A percentile compares a stretch with the other conserved stretches of the same genome.
phyloP scores from a whole-genome alignment of 2,329 filamentous ascomycete genomes.

The Hypoxylon sp. region DNA sequence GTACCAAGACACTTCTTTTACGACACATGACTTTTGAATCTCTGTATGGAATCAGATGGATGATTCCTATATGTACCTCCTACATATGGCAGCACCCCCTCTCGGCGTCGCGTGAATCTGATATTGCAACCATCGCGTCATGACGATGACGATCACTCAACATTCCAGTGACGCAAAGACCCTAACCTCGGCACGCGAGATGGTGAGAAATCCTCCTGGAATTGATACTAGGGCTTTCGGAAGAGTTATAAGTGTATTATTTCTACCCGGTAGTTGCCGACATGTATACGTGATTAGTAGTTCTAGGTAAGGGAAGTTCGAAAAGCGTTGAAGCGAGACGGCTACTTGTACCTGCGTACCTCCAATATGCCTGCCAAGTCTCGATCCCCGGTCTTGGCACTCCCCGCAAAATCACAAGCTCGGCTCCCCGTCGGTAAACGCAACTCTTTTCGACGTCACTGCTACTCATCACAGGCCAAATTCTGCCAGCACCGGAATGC shows the following conservation, averaged over 20 bases:
- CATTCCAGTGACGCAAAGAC: neutral
- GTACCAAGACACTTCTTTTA: slow-evolving; percentile 3
- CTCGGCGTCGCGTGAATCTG: neutral
- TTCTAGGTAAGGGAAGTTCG: too few relatives aligned
- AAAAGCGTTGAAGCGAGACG: neutral
- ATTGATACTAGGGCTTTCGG: slow-evolving; percentile 12
- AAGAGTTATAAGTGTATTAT: slow-evolving; percentile 6
- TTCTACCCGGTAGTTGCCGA: slow-evolving; percentile 32
- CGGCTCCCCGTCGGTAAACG: slow-evolving; percentile 59
- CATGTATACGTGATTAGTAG: neutral
- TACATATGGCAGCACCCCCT: neutral
- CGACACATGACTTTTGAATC: neutral
- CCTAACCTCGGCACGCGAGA: slow-evolving; percentile 23
- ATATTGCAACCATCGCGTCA: neutral
- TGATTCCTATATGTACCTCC: neutral
- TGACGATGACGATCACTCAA: neutral
- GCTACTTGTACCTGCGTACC: slow-evolving; percentile 5
- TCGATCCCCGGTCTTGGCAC: slow-evolving; percentile 20
- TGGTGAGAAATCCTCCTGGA: neutral
- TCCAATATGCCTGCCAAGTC: slow-evolving; percentile 17
- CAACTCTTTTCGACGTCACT: slow-evolving; percentile 45
- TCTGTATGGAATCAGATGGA: neutral
- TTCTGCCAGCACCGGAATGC: slow-evolving; percentile 1
- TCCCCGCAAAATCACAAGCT: slow-evolving; percentile 67
- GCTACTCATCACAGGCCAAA: slow-evolving; percentile 42